phyloP scores from a whole-genome alignment of 179 eudicot genomes.

The Silene vulgaris region DNA sequence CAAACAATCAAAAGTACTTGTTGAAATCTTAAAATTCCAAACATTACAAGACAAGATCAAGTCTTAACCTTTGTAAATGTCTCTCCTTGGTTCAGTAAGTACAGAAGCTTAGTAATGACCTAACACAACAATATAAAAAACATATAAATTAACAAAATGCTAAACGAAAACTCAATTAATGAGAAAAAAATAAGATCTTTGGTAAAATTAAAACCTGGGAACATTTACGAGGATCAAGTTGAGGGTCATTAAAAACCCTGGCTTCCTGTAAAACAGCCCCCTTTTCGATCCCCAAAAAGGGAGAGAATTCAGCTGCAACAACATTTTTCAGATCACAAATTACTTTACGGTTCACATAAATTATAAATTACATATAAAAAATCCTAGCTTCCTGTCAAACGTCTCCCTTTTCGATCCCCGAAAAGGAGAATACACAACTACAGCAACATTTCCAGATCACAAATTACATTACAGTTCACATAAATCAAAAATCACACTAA shows the following conservation, averaged over 20 bases:
- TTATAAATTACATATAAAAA: not conserved
- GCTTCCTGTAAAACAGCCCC: conserved; percentile 97
- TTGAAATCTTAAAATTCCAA: not conserved
- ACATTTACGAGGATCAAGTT: conserved; percentile 85
- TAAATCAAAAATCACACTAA: not conserved
- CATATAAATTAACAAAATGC: not conserved
- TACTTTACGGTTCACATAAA: not conserved
- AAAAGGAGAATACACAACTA: not conserved
- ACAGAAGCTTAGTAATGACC: conserved; percentile 91
- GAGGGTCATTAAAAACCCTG: conserved; percentile 88
- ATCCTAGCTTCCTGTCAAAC: not conserved
- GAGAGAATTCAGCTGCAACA: conserved; percentile 66
- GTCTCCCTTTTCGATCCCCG: not conserved
- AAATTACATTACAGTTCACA: not conserved
- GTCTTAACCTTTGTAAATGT: conserved; percentile 72
- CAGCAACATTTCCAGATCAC: not conserved
- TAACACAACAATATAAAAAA: conserved; percentile 24
- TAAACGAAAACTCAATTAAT: not conserved
- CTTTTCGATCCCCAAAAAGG: conserved; percentile 82
- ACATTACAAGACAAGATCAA: not conserved
- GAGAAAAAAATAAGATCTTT: not conserved
- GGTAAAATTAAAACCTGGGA: conserved; percentile 55
- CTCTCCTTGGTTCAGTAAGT: conserved; percentile 91
- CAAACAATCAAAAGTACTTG: not conserved
- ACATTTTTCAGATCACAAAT: conserved; percentile 15